Conservation (phyloP, 2,329 filamentous ascomycete genomes). For the Botryotinia narcissicola region DNA sequence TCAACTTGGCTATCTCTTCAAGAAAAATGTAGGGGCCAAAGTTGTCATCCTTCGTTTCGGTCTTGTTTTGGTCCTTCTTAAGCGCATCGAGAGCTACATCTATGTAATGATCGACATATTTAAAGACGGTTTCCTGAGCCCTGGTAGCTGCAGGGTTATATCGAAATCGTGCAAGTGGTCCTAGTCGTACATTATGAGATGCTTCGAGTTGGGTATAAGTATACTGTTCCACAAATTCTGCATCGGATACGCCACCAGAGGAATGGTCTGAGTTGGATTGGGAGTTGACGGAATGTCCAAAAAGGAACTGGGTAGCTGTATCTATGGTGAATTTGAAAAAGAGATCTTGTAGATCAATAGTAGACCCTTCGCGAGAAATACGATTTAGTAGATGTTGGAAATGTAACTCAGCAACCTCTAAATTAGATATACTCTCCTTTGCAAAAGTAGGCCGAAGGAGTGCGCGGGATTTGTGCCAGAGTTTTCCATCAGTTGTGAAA, state of each 20-base stretch:
- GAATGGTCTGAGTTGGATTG: background rate
- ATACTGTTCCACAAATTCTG: conserved; percentile 13
- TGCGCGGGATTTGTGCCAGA: conserved; percentile 30
- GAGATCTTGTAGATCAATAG: conserved; percentile 57
- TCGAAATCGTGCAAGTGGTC: conserved; percentile 2
- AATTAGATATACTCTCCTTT: conserved; percentile 56
- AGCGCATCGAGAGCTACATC: conserved; percentile 8
- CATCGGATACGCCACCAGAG: background rate
- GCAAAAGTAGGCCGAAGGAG: conserved; percentile 53
- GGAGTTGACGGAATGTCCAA: conserved; percentile 51
- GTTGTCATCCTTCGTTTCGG: background rate
- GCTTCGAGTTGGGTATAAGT: conserved; percentile 4
- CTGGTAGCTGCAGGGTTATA: background rate
- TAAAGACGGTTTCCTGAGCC: background rate
- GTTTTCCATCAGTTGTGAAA: conserved; percentile 20
- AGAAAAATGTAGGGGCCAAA: conserved; percentile 43
- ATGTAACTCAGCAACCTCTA: conserved; percentile 67
- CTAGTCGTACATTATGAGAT: conserved; percentile 5
- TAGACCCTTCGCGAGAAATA: conserved; percentile 20
- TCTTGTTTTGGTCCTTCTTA: background rate
- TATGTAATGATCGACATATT: conserved; percentile 13
- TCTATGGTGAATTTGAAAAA: conserved; percentile 50
- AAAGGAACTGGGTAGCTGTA: conserved; percentile 45
- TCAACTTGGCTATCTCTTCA: conserved; percentile 47
- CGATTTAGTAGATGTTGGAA: conserved; percentile 16